Base-by-base conservation (phyloP, 2,329 filamentous ascomycete genomes). In the Hypoxylon sp. region DNA sequence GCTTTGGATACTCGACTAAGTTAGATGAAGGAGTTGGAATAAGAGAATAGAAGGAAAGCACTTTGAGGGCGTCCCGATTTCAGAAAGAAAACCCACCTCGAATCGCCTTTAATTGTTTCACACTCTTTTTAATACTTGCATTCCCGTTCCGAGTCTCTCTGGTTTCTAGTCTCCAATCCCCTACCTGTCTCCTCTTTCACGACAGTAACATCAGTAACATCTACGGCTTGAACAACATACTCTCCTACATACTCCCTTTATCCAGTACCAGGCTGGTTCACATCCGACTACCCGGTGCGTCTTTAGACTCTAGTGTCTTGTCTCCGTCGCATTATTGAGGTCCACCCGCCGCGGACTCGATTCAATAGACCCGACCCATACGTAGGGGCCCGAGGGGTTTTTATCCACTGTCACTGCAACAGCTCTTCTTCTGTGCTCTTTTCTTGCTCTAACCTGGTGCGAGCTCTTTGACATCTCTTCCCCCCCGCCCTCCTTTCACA, bases 381-480 rank as follows among this genome's bases (percentile, higher is more conserved):
- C 60, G 55, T 55, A 59, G 63, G 59, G 67, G 53, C 58, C 64
- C 48, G 50, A 60, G 58, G 61, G 67, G 63, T 58, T 63, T 63
- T 68, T 65, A 71, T 67, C 68, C 68, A 71, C 68, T 53, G 68
- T 17, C 53, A 36, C 60, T 71, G 68, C 41, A 71, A 71, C 68
- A 60, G 60, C 60, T 57, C 34, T 45, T 32, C 56, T 45, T 38
- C 56, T 51, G 19, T 19, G 38, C 48, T 53, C 28, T 25, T 43
- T 55, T 60, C 43, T 45, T 28, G 13, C 7, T 45, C 21, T 21
- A 41, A 30, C 25, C 46, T 14, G 14, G 53, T 63, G 28, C 49
- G 38, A 66, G 65, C 68, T 71, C 63, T 71, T 69, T 69, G 65
- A 69, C 63, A 53, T 48, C 56, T 68, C 45, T 49, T 36, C 25